phyloP scores from a whole-genome alignment of 306 rosid species.

The Pyrus pyrifolia region DNA sequence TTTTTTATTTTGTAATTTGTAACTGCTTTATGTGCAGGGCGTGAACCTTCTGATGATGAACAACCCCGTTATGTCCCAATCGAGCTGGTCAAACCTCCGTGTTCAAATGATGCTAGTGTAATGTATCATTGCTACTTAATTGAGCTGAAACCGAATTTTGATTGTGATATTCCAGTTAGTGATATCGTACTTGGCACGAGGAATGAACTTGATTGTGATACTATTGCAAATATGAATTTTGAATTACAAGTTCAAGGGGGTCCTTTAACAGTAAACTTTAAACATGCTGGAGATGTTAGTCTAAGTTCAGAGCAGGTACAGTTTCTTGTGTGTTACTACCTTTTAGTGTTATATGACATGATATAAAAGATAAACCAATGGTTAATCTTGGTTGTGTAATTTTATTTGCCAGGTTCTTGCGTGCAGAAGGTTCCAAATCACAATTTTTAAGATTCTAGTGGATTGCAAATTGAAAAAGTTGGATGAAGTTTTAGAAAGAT shows the following conservation, averaged over 20 bases:
- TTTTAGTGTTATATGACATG: neutral
- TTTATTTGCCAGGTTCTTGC: conserved; percentile 41
- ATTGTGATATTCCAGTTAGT: conserved; percentile 33
- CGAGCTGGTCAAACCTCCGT: conserved; percentile 34
- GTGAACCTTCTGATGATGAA: conserved; percentile 39
- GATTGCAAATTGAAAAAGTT: neutral
- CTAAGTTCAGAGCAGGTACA: conserved; percentile 46
- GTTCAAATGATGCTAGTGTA: conserved; percentile 12
- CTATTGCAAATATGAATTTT: conserved; percentile 30
- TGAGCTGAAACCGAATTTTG: conserved; percentile 41
- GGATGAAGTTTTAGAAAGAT: neutral
- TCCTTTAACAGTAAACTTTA: conserved; percentile 30
- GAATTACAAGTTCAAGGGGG: conserved; percentile 46
- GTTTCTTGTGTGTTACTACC: neutral
- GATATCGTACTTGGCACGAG: conserved; percentile 48
- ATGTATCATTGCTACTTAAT: conserved; percentile 60
- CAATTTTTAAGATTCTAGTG: conserved; percentile 40
- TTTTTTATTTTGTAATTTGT: too few relatives aligned
- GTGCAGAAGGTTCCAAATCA: conserved; percentile 58
- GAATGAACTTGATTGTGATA: conserved; percentile 44
- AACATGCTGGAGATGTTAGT: conserved; percentile 29
- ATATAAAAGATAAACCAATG: neutral
- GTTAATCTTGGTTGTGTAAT: neutral
- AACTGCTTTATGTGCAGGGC: conserved; percentile 25
- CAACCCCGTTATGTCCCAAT: conserved; percentile 58